phyloP scores from a whole-genome alignment of 1,284 basidiomycete species.

The Macrocystidia cucumis region DNA sequence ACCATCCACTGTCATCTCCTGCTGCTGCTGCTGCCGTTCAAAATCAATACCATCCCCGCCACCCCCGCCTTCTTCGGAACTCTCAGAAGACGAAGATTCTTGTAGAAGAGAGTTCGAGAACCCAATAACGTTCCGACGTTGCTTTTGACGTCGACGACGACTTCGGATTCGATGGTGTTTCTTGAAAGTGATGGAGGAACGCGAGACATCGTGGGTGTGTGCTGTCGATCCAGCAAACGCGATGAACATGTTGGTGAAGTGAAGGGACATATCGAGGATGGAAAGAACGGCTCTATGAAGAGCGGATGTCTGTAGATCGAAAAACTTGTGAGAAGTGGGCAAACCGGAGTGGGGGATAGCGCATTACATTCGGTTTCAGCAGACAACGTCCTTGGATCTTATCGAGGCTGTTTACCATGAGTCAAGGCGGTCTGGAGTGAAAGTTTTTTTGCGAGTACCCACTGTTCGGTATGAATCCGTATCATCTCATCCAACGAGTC shows the following conservation, averaged over 20 bases:
- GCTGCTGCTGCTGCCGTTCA: no score
- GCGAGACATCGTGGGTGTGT: conserved; percentile 50
- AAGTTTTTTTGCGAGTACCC: no score
- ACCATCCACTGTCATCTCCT: no score
- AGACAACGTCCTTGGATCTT: conserved; percentile 60
- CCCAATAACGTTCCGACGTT: conserved; percentile 51
- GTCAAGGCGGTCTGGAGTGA: not conserved
- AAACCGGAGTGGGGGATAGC: not conserved
- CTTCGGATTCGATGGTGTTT: conserved; percentile 52
- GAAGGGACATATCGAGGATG: conserved; percentile 67
- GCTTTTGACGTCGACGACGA: conserved; percentile 36
- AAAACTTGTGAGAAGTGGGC: conserved; percentile 2
- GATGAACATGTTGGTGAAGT: conserved; percentile 58
- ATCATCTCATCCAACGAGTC: conserved; percentile 76
- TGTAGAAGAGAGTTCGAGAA: conserved; percentile 40
- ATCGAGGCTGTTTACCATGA: conserved; percentile 39
- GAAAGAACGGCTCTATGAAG: conserved; percentile 59
- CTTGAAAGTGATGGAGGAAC: conserved; percentile 42
- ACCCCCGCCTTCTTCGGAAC: conserved; percentile 26
- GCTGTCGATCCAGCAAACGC: conserved; percentile 51
- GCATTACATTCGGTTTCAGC: conserved; percentile 53
- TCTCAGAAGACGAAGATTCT: conserved; percentile 24
- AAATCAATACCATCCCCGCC: conserved; percentile 21
- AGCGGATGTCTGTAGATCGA: conserved; percentile 42
- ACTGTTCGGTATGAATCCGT: conserved; percentile 66